These are phyloP conservation scores for Penstemon barbatus DNA, from an alignment of 257 asterid species.

Conservation along the genomic window DNA sequence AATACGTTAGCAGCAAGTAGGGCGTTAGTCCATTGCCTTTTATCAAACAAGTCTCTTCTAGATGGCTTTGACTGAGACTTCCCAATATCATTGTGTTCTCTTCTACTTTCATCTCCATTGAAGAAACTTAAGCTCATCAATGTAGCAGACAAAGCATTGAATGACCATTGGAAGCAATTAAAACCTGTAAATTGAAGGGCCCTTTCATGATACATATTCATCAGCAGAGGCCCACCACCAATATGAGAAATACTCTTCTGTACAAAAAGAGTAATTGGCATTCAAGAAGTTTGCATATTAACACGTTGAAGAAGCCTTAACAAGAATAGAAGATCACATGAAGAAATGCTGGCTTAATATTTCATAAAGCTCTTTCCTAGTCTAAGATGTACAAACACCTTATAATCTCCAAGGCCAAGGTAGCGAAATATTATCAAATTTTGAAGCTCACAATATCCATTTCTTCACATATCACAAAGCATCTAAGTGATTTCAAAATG, in stretches of 20 bases:
- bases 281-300: constrained; percentile 26
- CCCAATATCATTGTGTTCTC: constrained; percentile 33
- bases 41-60: constrained; percentile 44
- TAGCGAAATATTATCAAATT: background rate
- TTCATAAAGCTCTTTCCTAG: background rate
- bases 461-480: constrained; percentile 21
- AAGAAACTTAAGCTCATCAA: constrained; percentile 56
- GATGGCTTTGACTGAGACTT: constrained; percentile 47
- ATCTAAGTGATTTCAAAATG: background rate
- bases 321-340: constrained; percentile 10
- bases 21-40: constrained; percentile 68
- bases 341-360: constrained; percentile 11
- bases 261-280: constrained; percentile 28
- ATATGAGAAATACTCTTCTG: constrained; percentile 47
- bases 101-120: constrained; percentile 50
- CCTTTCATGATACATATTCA: constrained; percentile 51
- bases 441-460: background rate
- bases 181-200: constrained; percentile 49
- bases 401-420: constrained; percentile 13
- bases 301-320: constrained; percentile 13
- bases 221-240: constrained; percentile 46
- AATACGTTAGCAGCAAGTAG: constrained; percentile 70
- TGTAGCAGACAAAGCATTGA: constrained; percentile 42
- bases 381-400: background rate
- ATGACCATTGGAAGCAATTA: constrained; percentile 48